Conservation (phyloP, 352 stramenopile species). For the Pythium sukuiense region DNA sequence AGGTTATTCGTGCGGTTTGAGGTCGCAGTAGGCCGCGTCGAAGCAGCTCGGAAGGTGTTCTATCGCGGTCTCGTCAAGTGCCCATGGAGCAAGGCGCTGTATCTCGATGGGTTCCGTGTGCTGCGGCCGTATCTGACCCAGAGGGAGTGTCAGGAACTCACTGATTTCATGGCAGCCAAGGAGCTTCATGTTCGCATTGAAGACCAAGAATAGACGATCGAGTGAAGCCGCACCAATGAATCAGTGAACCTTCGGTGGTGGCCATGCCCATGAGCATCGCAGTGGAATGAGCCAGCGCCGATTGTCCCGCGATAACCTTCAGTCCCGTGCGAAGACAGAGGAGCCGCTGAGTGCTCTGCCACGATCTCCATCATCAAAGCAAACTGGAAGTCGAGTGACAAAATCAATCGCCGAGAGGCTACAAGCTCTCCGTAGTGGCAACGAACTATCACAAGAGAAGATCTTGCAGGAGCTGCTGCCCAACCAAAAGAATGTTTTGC, state of each 20-base stretch:
- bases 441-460: conserved; percentile 1
- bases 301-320: not conserved
- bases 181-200: conserved; percentile 70
- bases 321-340: not conserved
- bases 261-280: not conserved
- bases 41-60: conserved; percentile 67
- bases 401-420: conserved; percentile 14
- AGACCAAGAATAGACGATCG: conserved; percentile 22
- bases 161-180: conserved; percentile 70
- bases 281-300: not conserved
- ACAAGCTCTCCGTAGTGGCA: conserved; percentile 6
- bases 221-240: not conserved
- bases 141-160: conserved; percentile 60
- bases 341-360: not conserved
- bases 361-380: not conserved
- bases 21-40: conserved; percentile 63
- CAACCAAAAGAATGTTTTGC: conserved; percentile 20
- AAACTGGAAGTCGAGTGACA: not conserved
- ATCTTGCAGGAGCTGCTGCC: conserved; percentile 26
- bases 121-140: conserved; percentile 65
- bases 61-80: conserved; percentile 70
- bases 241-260: not conserved
- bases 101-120: conserved; percentile 61
- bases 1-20: conserved; percentile 80
- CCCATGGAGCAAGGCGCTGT: conserved; percentile 80